A percentile compares a stretch with the other conserved stretches of the same genome.
Conservation (phyloP, 164 flowering plant genomes). For the Chloranthus sessilifolius region DNA sequence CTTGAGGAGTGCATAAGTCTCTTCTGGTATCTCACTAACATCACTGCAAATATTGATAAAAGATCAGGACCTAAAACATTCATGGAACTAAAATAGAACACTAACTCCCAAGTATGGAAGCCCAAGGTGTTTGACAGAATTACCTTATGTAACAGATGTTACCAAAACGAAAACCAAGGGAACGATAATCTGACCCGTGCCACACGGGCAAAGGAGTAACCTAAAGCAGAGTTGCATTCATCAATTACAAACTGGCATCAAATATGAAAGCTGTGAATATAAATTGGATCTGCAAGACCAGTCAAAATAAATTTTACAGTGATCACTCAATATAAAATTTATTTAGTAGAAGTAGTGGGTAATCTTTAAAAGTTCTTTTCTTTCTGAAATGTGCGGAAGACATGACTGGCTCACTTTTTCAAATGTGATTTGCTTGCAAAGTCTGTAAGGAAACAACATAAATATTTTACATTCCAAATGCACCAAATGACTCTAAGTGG, state of each 20-base stretch:
- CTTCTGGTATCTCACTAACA: constrained; percentile 92
- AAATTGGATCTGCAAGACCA: too few species aligned
- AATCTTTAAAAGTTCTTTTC: too few species aligned
- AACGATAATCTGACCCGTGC: constrained; percentile 87
- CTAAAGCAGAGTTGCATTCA: constrained; percentile 33
- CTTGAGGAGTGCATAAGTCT: constrained; percentile 75
- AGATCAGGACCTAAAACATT: neutral
- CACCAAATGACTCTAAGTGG: too few species aligned
- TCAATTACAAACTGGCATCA: neutral
- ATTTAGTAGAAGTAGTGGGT: too few species aligned
- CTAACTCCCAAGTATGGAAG: neutral
- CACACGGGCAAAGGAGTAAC: constrained; percentile 92
- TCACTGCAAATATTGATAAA: constrained; percentile 45
- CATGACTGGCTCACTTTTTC: too few species aligned
- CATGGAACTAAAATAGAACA: neutral
- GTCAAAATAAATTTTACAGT: too few species aligned
- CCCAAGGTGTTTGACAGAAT: constrained; percentile 1
- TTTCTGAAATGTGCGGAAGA: too few species aligned
- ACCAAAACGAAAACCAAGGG: constrained; percentile 95
- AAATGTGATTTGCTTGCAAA: too few species aligned
- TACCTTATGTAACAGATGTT: constrained; percentile 93
- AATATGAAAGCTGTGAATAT: neutral
- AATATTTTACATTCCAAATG: too few species aligned
- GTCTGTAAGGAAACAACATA: too few species aligned
- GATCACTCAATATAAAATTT: too few species aligned